phyloP scores from a whole-genome alignment of 805 yeast species.

The Candida manassasensis region DNA sequence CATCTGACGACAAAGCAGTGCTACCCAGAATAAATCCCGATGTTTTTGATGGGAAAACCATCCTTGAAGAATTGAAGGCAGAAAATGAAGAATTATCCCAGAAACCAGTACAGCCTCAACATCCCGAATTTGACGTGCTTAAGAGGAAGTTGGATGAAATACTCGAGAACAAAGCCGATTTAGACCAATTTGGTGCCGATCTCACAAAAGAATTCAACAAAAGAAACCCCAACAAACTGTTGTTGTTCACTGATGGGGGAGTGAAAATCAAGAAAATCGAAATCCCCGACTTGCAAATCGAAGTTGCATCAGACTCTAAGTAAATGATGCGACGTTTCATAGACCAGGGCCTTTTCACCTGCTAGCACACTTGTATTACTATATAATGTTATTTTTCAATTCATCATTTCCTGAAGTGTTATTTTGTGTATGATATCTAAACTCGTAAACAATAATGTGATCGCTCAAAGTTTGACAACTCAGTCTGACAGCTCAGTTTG shows the following conservation, averaged over 20 bases:
- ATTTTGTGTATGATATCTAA: too few relatives aligned
- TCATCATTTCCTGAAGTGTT: background rate
- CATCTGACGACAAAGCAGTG: slow-evolving; percentile 8
- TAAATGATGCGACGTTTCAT: background rate
- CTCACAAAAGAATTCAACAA: slow-evolving; percentile 14
- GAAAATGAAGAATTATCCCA: slow-evolving; percentile 15
- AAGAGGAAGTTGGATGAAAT: slow-evolving; percentile 11
- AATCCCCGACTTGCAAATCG: slow-evolving; percentile 14
- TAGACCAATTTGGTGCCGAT: slow-evolving; percentile 12
- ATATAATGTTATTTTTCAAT: slow-evolving; percentile 1
- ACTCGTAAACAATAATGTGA: too few relatives aligned
- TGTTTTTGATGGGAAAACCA: slow-evolving; percentile 12
- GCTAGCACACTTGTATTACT: background rate
- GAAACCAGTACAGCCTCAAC: background rate
- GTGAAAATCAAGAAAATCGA: slow-evolving; percentile 4
- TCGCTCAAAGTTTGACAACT: too few relatives aligned
- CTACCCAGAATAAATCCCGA: slow-evolving; percentile 15
- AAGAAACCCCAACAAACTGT: slow-evolving; percentile 12
- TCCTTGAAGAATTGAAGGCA: slow-evolving; percentile 15
- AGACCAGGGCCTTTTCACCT: too few relatives aligned
- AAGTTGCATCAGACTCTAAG: slow-evolving; percentile 10
- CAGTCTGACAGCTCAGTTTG: too few relatives aligned
- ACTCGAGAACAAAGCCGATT: slow-evolving; percentile 12
- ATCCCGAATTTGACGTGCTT: slow-evolving; percentile 1
- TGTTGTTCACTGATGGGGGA: slow-evolving; percentile 12